Conservation (phyloP, 2,329 filamentous ascomycete genomes). For the Sphaerulina musiva region DNA sequence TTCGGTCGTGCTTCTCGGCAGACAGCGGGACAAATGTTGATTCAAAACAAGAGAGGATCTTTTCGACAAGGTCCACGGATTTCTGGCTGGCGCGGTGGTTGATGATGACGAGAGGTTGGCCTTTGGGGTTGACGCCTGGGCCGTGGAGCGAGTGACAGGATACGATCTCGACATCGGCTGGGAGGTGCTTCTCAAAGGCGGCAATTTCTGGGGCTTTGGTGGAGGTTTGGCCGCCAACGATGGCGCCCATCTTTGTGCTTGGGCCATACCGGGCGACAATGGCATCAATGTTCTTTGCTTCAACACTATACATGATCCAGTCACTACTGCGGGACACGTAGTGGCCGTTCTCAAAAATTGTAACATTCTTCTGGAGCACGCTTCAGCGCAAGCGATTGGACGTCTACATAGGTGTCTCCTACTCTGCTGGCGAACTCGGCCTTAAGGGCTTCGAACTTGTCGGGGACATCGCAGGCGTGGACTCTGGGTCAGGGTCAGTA, state of each 20-base stretch:
- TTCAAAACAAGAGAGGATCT: constrained; percentile 72
- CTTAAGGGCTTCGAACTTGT: constrained; percentile 74
- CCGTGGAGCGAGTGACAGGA: constrained; percentile 96
- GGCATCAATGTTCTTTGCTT: constrained; percentile 80
- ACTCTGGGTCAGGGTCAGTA: constrained; percentile 57
- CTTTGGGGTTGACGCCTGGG: constrained; percentile 77
- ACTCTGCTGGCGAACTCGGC: constrained; percentile 82
- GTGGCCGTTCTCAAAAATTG: constrained; percentile 89
- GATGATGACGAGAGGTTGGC: constrained; percentile 89
- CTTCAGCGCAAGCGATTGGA: constrained; percentile 39
- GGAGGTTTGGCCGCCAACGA: constrained; percentile 95
- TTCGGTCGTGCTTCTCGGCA: constrained; percentile 83
- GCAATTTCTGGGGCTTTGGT: constrained; percentile 96
- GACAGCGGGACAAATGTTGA: constrained; percentile 85
- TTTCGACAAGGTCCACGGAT: constrained; percentile 71
- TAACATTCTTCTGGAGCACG: constrained; percentile 62
- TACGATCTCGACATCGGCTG: constrained; percentile 81
- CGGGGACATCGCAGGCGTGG: constrained; percentile 86
- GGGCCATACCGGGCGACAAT: constrained; percentile 87
- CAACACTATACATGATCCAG: constrained; percentile 98
- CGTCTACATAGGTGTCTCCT: constrained; percentile 44
- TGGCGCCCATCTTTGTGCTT: constrained; percentile 89
- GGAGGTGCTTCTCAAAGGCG: constrained; percentile 85
- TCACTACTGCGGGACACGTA: constrained; percentile 93
- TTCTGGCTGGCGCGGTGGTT: constrained; percentile 78